A percentile compares a stretch with the other conserved stretches of the same genome.
These are phyloP conservation scores for Penicillium riverlandense DNA, from an alignment of 495 filamentous ascomycete genomes.

Conservation along the genomic window DNA sequence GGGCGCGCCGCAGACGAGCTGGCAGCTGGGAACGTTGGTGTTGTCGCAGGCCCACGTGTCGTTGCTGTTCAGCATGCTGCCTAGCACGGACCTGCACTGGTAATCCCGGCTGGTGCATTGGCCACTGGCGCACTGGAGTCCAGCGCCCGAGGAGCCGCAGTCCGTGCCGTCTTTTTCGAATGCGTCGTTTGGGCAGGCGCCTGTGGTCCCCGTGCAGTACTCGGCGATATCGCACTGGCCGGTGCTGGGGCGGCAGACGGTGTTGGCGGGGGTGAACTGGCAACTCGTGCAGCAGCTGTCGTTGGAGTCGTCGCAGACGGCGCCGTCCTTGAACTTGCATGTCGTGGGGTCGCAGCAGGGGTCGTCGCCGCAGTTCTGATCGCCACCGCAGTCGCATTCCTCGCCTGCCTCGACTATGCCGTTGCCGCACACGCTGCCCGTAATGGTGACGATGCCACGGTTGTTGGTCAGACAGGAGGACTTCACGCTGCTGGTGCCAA, in stretches of 20 bases:
- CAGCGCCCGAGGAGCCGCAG: conserved; percentile 51
- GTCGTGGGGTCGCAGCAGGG: conserved; percentile 79
- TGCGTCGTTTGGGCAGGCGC: conserved; percentile 66
- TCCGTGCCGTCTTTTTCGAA: conserved; percentile 60
- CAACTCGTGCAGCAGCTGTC: conserved; percentile 84
- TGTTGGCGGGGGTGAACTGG: conserved; percentile 58
- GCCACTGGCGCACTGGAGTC: conserved; percentile 79
- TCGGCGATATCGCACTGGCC: conserved; percentile 81
- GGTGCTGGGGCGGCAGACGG: conserved; percentile 71
- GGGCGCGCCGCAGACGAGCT: conserved; percentile 69
- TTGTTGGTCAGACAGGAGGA: conserved; percentile 74
- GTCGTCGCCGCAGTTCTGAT: conserved; percentile 61
- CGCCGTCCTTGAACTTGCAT: conserved; percentile 71
- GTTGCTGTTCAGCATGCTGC: conserved; percentile 64
- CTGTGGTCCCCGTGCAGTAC: conserved; percentile 64
- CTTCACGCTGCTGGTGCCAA: conserved; percentile 72
- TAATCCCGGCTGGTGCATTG: conserved; percentile 90
- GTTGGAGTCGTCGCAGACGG: conserved; percentile 84
- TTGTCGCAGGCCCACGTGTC: conserved; percentile 76
- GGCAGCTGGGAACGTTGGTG: conserved; percentile 50
- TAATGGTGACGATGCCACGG: conserved; percentile 76
- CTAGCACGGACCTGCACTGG: conserved; percentile 86
- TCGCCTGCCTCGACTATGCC: conserved; percentile 93
- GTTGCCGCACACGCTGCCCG: conserved; percentile 84
- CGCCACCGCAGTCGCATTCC: conserved; percentile 92